phyloP scores from a whole-genome alignment of 306 rosid species.

The Corylus americana region DNA sequence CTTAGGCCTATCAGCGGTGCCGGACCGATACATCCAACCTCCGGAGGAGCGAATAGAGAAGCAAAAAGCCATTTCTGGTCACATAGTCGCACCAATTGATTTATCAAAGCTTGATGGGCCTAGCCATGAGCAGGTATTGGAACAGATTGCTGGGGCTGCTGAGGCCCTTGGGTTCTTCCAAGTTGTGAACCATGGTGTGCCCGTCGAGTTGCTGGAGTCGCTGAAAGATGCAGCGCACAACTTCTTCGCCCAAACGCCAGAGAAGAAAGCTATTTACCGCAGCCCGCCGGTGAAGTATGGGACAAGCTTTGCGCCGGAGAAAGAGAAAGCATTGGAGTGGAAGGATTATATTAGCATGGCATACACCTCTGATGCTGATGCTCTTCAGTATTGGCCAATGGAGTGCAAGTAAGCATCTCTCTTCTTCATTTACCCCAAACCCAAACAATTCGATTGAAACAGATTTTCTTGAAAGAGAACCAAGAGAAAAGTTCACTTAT shows the following conservation, averaged over 20 bases:
- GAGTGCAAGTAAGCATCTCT: not conserved
- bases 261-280: conserved; percentile 39
- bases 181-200: conserved; percentile 62
- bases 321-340: too few relatives aligned
- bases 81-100: conserved; percentile 42
- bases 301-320: conserved; percentile 48
- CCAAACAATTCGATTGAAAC: too few relatives aligned
- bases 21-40: conserved; percentile 59
- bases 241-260: conserved; percentile 45
- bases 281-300: conserved; percentile 44
- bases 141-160: conserved; percentile 45
- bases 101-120: conserved; percentile 51
- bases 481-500: too few relatives aligned
- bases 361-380: too few relatives aligned
- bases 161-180: conserved; percentile 64
- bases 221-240: conserved; percentile 47
- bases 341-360: too few relatives aligned
- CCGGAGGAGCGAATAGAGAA: conserved; percentile 44
- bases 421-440: too few relatives aligned
- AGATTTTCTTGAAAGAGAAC: too few relatives aligned
- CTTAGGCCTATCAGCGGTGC: conserved; percentile 49
- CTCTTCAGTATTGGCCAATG: too few relatives aligned
- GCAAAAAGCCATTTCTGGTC: conserved; percentile 11
- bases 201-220: conserved; percentile 44
- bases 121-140: conserved; percentile 43